These are phyloP conservation scores for Fragilariopsis cylindrus DNA, from an alignment of 108 stramenopile genomes.

Conservation along the genomic window DNA sequence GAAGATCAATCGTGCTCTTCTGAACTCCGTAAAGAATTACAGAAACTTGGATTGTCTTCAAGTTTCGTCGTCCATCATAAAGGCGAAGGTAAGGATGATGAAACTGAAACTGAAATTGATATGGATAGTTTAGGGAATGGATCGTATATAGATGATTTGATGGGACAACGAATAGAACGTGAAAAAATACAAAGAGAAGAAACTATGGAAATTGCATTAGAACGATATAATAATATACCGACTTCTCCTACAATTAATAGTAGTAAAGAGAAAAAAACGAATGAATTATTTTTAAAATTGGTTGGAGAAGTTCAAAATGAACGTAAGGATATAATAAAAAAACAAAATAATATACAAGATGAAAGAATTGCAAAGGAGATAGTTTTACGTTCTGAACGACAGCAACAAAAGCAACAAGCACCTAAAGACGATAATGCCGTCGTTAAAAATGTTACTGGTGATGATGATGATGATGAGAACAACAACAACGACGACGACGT, in stretches of 20 bases:
- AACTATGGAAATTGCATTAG: conserved; percentile 26
- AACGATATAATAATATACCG: conserved; percentile 5
- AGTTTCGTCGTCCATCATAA: not conserved
- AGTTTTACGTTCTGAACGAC: not conserved
- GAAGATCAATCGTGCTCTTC: not conserved
- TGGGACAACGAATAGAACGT: conserved; percentile 18
- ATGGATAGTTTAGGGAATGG: conserved; percentile 15
- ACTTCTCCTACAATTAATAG: not conserved
- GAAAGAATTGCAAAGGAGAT: not conserved
- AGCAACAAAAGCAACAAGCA: not conserved
- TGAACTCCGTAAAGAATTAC: not conserved
- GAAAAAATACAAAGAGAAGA: conserved; percentile 12
- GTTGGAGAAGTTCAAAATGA: not conserved
- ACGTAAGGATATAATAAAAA: not conserved
- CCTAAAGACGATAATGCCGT: not conserved
- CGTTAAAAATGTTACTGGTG: not conserved
- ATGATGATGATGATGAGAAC: not conserved
- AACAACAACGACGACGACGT: not conserved
- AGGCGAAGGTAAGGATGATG: not conserved
- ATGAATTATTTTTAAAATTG: not conserved
- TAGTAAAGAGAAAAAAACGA: not conserved
- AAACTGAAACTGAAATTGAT: not conserved
- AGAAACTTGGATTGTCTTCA: conserved; percentile 4
- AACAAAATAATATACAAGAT: not conserved
- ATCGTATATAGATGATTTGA: conserved; percentile 25